Evolutionary conservation across 768 basidiomycete species (phyloP), one percentile per base, ranked within the genome.

Genomic region (Podaxis rugospora): DNA sequence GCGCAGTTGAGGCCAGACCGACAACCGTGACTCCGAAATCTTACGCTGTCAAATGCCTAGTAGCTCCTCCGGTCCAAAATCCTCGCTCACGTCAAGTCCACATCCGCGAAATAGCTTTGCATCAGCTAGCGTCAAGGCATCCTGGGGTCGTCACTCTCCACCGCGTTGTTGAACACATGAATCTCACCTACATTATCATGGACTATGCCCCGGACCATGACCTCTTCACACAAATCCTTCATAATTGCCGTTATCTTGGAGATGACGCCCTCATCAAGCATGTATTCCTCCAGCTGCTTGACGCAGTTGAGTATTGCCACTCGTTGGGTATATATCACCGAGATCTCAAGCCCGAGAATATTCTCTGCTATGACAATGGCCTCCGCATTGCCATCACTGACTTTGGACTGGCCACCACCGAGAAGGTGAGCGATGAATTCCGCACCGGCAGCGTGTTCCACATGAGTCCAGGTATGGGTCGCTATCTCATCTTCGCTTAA

Each of bases 321-420:
- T 83, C 85, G 44, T 82, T 93, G 57, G 93, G 93, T 64, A 95
- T 99, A 69, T 97, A 93, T 78, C 97, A 98, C 73, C 92, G 96
- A 60, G 97, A 98, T 72, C 79, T 99, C 70, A 99, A 98, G 80
- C 96, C 96, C 14, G 96, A 98, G 79, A 96, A 93, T 73, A 88
- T 97, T 64, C 81, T 98, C 62, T 95, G 93, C 76, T 90, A 88
- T 78, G 82, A 89, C 73, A 79, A 85, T 69, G 95, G 94, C 63
- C 81, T 86, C 64, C 82, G 86, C 63, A 85, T 98, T 64, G 88
- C 92, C 65, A 85, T 98, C 70, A 95, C 95, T 49, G 96, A 98
- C 76, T 98, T 98, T 72, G 96, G 96, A 52, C 85, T 98, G 25
- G 90, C 95, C 13, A 97, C 95, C 3, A 90, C 90, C 37, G 94